These are phyloP conservation scores for Aspergillus indologenus DNA, from an alignment of 495 filamentous ascomycete genomes.

Conservation along the genomic window DNA sequence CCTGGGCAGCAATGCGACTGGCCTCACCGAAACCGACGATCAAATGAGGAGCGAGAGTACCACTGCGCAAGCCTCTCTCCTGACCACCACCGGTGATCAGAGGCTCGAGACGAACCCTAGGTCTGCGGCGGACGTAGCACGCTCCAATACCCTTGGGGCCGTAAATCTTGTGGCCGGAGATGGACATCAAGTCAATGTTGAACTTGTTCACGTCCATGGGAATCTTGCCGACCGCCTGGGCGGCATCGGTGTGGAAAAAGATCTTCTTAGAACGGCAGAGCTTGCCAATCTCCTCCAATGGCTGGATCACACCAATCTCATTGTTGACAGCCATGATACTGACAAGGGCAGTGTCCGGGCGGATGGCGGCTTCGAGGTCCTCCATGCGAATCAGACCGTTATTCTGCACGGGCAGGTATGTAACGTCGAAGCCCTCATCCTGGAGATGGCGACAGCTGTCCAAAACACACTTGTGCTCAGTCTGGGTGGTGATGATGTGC, in stretches of 20 bases:
- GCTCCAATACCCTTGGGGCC: conserved; percentile 96
- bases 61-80: conserved; percentile 89
- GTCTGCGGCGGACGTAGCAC: conserved; percentile 88
- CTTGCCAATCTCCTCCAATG: conserved; percentile 87
- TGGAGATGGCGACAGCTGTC: conserved; percentile 96
- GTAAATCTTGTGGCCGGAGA: conserved; percentile 99
- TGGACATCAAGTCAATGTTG: conserved; percentile 97
- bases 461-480: conserved; percentile 97
- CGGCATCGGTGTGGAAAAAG: conserved; percentile 98
- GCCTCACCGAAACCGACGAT: conserved; percentile 94
- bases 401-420: conserved; percentile 84
- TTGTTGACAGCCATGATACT: conserved; percentile 99
- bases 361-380: conserved; percentile 84
- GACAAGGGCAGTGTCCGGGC: conserved; percentile 86
- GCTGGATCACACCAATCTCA: conserved; percentile 97
- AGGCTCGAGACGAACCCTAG: conserved; percentile 89
- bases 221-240: conserved; percentile 97
- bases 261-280: conserved; percentile 87
- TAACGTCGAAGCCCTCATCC: conserved; percentile 94
- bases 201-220: conserved; percentile 93
- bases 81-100: conserved; percentile 96
- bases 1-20: conserved; percentile 83
- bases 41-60: conserved; percentile 85
- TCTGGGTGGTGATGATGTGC: conserved; percentile 95
- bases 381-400: conserved; percentile 83